Base-by-base conservation (phyloP, 345 rosid genomes). In the Hibiscus tridactylites region DNA sequence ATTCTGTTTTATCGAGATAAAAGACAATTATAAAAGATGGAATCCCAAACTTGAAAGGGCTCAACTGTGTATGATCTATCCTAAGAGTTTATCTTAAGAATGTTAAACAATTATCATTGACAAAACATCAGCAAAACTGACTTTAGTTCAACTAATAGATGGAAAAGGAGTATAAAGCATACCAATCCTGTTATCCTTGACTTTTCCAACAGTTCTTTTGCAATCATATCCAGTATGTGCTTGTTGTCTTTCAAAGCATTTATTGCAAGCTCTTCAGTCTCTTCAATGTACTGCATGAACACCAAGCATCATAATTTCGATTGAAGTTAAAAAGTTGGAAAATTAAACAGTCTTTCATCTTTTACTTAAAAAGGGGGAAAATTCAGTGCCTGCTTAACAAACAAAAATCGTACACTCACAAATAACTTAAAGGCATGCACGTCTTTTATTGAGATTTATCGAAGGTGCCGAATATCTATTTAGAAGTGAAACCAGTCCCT, bases 121-220 rank as follows among this genome's bases (percentile, higher is more conserved):
- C 35, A 65, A 46, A 17, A 65, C 5, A 13, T 12, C 6, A 71
- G 4, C 3, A 7, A 47, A 60, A 59, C 3, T 5, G 37, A 60
- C 3, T 9, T 33, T 46, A 15, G n/a, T 9, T 47, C 28, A 64
- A 37, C 68, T 37, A 39, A 37, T 9, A 64, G 19, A 76, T 12
- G 61, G 47, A 71, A 72, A 6, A 8, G 26, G 74, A 12, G 64
- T 70, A 71, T 46, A 9, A 17, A 56, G 47, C 49, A 59, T 91
- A 94, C 98, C 98, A 88, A 78, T 85, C 98, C 98, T 73, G 97
- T 91, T 77, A 94, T 88, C 83, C 95, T 91, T 4, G 95, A 91
- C 60, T 83, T 80, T 72, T 88, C 91, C 79, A 91, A 77, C 65
- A 94, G 85, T 46, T 86, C 92, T 66, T 80, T 78, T 1, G 91